Evolutionary conservation across 495 filamentous ascomycete genomes (phyloP).

Genomic region (Astrothelium subdiscretum): DNA sequence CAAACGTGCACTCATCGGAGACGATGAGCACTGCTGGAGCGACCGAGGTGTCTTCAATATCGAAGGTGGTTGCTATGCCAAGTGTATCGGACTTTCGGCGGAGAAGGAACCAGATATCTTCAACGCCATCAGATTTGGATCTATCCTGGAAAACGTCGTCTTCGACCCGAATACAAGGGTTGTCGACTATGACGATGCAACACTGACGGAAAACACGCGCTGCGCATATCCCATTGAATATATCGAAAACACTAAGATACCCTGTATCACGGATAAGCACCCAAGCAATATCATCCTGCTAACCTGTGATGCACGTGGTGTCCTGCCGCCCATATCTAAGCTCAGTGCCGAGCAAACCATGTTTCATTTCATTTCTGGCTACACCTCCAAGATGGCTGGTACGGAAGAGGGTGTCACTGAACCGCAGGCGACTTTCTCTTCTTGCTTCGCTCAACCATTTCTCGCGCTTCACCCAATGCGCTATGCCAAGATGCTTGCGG

Average conservation of each 20-base stretch:
- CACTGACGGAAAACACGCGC: constrained; percentile 94
- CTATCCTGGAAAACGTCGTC: constrained; percentile 96
- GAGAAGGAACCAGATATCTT: constrained; percentile 99
- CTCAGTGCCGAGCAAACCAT: constrained; percentile 91
- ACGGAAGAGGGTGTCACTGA: constrained; percentile 95
- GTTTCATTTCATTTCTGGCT: constrained; percentile 99
- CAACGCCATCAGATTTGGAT: constrained; percentile 90
- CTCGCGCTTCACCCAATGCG: constrained; percentile 97
- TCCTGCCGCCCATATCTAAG: constrained; percentile 96
- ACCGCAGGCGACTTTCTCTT: constrained; percentile 97
- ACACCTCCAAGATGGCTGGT: constrained; percentile 99
- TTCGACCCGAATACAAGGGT: constrained; percentile 82
- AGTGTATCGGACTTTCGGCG: constrained; percentile 92
- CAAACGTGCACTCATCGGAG: constrained; percentile 91
- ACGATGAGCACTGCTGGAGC: constrained; percentile 99
- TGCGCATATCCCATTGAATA: constrained; percentile 99
- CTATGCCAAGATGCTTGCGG: constrained; percentile 94
- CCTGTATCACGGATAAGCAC: constrained; percentile 76
- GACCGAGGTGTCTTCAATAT: constrained; percentile 98
- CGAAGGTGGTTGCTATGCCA: constrained; percentile 98
- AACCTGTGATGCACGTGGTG: constrained; percentile 94
- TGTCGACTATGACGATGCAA: constrained; percentile 90
- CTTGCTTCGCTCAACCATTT: constrained; percentile 99
- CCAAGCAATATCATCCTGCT: constrained; percentile 95
- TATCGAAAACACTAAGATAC: constrained; percentile 97